Percentiles rank a stretch among this genome's conserved stretches.
Conservation (phyloP, 805 yeast species). For the Hanseniaspora lindneri region DNA sequence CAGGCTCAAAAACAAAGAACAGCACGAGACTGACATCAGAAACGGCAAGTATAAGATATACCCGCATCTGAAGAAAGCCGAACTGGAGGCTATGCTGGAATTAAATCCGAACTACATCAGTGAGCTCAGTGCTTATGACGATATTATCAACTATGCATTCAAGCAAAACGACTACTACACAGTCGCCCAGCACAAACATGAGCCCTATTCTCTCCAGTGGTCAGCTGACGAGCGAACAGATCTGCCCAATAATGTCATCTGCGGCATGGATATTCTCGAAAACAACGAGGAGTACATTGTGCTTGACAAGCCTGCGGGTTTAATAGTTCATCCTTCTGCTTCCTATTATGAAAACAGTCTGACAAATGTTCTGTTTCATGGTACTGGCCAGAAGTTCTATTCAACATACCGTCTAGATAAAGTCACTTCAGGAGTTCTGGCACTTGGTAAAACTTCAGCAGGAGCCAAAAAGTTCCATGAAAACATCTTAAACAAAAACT, state of each 20-base stretch:
- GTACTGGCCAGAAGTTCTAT: constrained; percentile 49
- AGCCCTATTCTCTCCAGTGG: constrained; percentile 59
- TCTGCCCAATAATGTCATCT: constrained; percentile 18
- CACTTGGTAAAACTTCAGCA: constrained; percentile 29
- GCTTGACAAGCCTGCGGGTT: constrained; percentile 83
- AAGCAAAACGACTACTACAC: constrained; percentile 24
- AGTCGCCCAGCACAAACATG: constrained; percentile 58
- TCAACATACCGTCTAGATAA: constrained; percentile 84
- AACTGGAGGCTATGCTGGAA: neutral
- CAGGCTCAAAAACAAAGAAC: constrained; percentile 21
- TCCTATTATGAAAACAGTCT: constrained; percentile 60
- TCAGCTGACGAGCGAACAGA: constrained; percentile 17
- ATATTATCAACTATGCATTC: constrained; percentile 5
- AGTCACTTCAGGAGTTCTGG: constrained; percentile 82
- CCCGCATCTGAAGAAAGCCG: constrained; percentile 16
- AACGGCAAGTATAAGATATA: constrained; percentile 21
- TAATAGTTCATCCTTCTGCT: constrained; percentile 94
- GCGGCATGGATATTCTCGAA: constrained; percentile 49
- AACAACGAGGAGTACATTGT: constrained; percentile 69
- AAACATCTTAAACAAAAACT: constrained; percentile 45
- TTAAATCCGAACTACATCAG: constrained; percentile 16
- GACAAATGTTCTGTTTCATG: constrained; percentile 61
- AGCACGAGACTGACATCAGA: constrained; percentile 20
- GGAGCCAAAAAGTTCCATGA: constrained; percentile 59
- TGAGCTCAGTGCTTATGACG: constrained; percentile 16